Conservation (phyloP, 192 early-diverging fungal genomes). For the Mortierella alpina region DNA sequence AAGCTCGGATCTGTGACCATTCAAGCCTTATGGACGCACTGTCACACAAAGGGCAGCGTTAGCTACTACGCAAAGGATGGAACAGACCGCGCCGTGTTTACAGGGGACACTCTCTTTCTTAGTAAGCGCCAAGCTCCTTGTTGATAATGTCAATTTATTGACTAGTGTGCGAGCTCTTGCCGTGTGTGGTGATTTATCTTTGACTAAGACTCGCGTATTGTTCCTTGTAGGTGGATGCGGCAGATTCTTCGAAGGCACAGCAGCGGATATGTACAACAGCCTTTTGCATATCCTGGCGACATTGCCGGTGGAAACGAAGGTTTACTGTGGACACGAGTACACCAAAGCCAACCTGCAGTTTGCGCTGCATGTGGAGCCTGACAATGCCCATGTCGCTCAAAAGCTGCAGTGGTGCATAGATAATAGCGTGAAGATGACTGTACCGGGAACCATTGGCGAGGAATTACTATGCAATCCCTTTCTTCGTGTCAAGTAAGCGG, state of each 20-base stretch:
- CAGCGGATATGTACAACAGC: conserved; percentile 85
- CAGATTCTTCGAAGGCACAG: conserved; percentile 92
- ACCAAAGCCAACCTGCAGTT: conserved; percentile 80
- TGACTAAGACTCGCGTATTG: not conserved
- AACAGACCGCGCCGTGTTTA: conserved; percentile 82
- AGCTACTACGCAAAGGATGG: conserved; percentile 82
- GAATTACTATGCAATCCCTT: conserved; percentile 91
- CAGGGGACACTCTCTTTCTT: conserved; percentile 88
- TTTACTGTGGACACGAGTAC: conserved; percentile 97
- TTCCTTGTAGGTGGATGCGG: conserved; percentile 78
- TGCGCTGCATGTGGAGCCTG: conserved; percentile 80
- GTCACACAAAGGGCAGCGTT: conserved; percentile 92
- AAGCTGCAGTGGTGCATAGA: conserved; percentile 74
- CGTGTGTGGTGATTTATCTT: not conserved
- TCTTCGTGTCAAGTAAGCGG: conserved; percentile 76
- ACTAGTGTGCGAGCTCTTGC: no score
- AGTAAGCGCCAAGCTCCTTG: conserved; percentile 44
- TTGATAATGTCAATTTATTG: not conserved
- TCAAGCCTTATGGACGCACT: conserved; percentile 79
- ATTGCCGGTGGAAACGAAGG: conserved; percentile 83
- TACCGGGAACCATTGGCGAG: conserved; percentile 92
- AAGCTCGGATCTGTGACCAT: conserved; percentile 76
- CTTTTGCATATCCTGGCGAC: conserved; percentile 73
- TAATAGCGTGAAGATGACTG: conserved; percentile 63
- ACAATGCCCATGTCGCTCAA: conserved; percentile 73